Percentiles rank a stretch among this genome's conserved stretches.
phyloP scores from a whole-genome alignment of 2,329 filamentous ascomycete genomes.

The Exophiala sp. region DNA sequence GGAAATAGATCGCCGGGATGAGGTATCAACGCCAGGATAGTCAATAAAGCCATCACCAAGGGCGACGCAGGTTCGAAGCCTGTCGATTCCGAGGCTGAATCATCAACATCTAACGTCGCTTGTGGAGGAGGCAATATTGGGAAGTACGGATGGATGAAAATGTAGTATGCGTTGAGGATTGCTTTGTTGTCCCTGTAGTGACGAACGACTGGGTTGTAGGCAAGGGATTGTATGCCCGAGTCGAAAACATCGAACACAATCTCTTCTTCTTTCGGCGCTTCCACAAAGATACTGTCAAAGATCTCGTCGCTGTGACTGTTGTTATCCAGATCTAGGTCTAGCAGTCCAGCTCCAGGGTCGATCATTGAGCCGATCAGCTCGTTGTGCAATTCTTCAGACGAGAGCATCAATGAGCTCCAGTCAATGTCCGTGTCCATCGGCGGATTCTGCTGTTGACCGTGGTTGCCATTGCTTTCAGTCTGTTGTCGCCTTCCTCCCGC shows the following conservation, averaged over 20 bases:
- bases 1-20: conserved; percentile 6
- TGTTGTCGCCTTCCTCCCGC: not conserved
- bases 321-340: conserved; percentile 1
- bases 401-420: conserved; percentile 4
- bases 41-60: conserved; percentile 9
- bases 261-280: not conserved
- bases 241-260: not conserved
- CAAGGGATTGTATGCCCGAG: not conserved
- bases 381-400: conserved; percentile 5
- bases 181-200: conserved; percentile 2
- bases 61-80: conserved; percentile 10
- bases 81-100: conserved; percentile 3
- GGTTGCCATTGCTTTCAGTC: not conserved
- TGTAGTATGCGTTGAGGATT: conserved; percentile 15
- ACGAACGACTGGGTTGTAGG: conserved; percentile 1
- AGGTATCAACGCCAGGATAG: conserved; percentile 9
- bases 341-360: conserved; percentile 9
- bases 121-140: conserved; percentile 10
- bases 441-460: not conserved
- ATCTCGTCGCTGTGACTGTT: conserved; percentile 9
- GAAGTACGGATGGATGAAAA: conserved; percentile 14
- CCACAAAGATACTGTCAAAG: conserved; percentile 8
- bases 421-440: not conserved
- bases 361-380: conserved; percentile 13
- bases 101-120: not conserved